Percentiles rank a stretch among this genome's conserved stretches.
phyloP scores from a whole-genome alignment of 129 eudicot species.

The Cynara cardunculus region DNA sequence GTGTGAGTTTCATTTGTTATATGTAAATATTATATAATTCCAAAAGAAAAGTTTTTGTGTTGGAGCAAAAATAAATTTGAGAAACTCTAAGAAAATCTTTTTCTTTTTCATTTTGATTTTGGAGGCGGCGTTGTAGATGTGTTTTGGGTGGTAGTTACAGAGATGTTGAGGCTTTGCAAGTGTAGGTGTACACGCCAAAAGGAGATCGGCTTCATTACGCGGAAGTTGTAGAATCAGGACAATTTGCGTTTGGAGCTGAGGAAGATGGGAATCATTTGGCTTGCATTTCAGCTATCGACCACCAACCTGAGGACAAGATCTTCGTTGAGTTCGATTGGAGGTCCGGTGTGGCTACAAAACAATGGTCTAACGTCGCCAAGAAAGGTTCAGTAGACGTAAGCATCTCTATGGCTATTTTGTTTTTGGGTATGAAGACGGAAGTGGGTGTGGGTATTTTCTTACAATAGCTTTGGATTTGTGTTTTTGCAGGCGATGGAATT shows the following conservation, averaged over 20 bases:
- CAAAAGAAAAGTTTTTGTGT: too few relatives aligned
- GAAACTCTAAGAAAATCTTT: too few relatives aligned
- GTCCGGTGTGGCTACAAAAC: constrained; percentile 73
- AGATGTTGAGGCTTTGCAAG: neutral
- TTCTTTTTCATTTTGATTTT: too few relatives aligned
- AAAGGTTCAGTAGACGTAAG: constrained; percentile 80
- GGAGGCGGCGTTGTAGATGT: neutral
- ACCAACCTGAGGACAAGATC: constrained; percentile 45
- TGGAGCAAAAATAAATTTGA: too few relatives aligned
- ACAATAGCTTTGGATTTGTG: neutral
- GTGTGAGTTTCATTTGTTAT: too few relatives aligned
- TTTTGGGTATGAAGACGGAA: too few relatives aligned
- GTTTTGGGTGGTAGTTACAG: neutral
- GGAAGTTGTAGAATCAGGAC: constrained; percentile 62
- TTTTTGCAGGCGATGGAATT: constrained; percentile 62
- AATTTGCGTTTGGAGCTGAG: constrained; percentile 50
- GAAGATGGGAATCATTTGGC: constrained; percentile 76
- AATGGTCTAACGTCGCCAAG: constrained; percentile 71
- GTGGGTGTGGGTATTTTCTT: neutral
- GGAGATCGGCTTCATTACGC: constrained; percentile 52
- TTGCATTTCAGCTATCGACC: constrained; percentile 58
- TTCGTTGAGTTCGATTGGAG: constrained; percentile 85
- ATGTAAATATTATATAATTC: too few relatives aligned
- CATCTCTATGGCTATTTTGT: neutral
- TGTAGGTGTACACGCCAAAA: constrained; percentile 54